Conservation (phyloP, 768 basidiomycete species). For the Trametes gibbosa region DNA sequence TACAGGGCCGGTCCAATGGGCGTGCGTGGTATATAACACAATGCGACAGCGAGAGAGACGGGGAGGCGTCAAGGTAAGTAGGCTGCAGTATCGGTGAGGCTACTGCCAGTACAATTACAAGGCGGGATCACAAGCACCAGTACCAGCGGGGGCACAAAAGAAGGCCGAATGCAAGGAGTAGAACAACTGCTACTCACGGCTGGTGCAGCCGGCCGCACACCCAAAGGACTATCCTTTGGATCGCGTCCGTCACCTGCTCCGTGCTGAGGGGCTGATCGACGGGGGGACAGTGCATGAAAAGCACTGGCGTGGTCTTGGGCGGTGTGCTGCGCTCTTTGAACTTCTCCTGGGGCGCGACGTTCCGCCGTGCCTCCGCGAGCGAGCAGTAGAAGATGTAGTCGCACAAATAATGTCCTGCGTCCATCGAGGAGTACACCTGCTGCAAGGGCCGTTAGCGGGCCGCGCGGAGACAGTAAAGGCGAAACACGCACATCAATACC, state of each 20-base stretch:
- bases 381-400: slow-evolving; percentile 80
- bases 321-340: slow-evolving; percentile 27
- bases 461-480: not conserved
- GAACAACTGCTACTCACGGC: no score
- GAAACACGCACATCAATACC: slow-evolving; percentile 42
- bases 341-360: slow-evolving; percentile 24
- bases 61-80: not conserved
- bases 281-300: slow-evolving; percentile 74
- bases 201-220: slow-evolving; percentile 35
- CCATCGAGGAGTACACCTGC: slow-evolving; percentile 72
- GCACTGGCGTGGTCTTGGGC: slow-evolving; percentile 40
- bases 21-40: slow-evolving; percentile 17
- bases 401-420: slow-evolving; percentile 73
- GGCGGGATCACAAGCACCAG: not conserved
- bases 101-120: not conserved
- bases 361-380: slow-evolving; percentile 61
- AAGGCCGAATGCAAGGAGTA: no score
- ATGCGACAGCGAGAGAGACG: slow-evolving; percentile 9
- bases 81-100: not conserved
- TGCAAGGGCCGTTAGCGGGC: slow-evolving; percentile 24
- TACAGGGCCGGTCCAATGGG: slow-evolving; percentile 11
- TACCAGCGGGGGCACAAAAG: no score
- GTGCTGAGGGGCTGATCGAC: slow-evolving; percentile 61
- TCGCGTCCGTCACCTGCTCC: slow-evolving; percentile 64
- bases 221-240: slow-evolving; percentile 62